phyloP scores from a whole-genome alignment of 208 protist species.

The Trypanosoma vivax region DNA sequence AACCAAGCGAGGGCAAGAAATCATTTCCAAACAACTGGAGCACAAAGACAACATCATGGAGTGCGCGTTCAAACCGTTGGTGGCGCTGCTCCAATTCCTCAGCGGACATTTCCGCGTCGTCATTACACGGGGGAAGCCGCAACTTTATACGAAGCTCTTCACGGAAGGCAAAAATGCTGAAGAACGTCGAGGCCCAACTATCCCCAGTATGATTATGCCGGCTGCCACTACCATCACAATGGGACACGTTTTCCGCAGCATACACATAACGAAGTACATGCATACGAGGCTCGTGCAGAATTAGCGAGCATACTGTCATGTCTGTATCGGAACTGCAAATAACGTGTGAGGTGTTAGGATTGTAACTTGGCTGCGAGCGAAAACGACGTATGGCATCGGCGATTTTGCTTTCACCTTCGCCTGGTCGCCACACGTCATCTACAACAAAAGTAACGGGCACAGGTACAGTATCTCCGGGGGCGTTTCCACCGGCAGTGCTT shows the following conservation, averaged over 20 bases:
- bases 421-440: constrained; percentile 92
- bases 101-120: background rate
- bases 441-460: constrained; percentile 86
- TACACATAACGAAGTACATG: constrained; percentile 96
- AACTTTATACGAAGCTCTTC: constrained; percentile 49
- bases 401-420: constrained; percentile 95
- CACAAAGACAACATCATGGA: constrained; percentile 97
- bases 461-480: background rate
- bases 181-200: constrained; percentile 74
- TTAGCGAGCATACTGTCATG: constrained; percentile 95
- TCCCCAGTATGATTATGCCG: constrained; percentile 22
- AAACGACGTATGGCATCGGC: constrained; percentile 73
- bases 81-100: constrained; percentile 3
- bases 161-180: constrained; percentile 81
- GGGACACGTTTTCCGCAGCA: constrained; percentile 23
- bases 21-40: constrained; percentile 98
- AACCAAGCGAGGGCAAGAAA: constrained; percentile 95
- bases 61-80: constrained; percentile 46
- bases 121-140: constrained; percentile 4
- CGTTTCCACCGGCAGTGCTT: constrained; percentile 1
- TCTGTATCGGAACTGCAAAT: constrained; percentile 99
- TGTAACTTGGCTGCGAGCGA: constrained; percentile 85
- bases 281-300: constrained; percentile 97
- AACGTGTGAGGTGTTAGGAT: constrained; percentile 96
- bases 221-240: background rate